These are phyloP conservation scores for Peziza echinospora DNA, from an alignment of 495 filamentous ascomycete species.

Conservation along the genomic window DNA sequence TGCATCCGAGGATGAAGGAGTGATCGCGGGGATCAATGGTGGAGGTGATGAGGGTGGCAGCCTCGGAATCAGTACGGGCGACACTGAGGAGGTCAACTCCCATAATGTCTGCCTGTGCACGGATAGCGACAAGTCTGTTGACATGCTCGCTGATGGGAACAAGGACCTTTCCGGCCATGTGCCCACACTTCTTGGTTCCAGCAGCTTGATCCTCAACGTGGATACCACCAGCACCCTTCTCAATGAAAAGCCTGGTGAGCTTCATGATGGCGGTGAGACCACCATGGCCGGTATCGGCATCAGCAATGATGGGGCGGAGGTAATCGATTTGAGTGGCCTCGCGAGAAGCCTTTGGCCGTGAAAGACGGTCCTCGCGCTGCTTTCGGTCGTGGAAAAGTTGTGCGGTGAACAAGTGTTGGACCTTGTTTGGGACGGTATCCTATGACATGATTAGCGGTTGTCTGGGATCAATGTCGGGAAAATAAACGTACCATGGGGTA, in stretches of 20 bases:
- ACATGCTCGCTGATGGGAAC: conserved; percentile 97
- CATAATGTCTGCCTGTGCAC: conserved; percentile 98
- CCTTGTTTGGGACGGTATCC: conserved; percentile 98
- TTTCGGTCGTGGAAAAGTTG: conserved; percentile 99
- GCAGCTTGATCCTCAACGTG: conserved; percentile 98
- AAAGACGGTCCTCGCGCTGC: conserved; percentile 83
- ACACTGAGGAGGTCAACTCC: conserved; percentile 73
- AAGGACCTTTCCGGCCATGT: conserved; percentile 98
- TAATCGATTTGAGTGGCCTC: conserved; percentile 58
- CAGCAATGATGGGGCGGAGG: conserved; percentile 85
- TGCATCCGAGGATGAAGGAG: conserved; percentile 72
- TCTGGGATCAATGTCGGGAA: too few relatives aligned
- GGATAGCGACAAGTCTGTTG: conserved; percentile 89
- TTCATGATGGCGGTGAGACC: conserved; percentile 97
- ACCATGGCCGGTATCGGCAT: conserved; percentile 94
- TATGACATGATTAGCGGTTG: not conserved
- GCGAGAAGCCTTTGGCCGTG: conserved; percentile 51
- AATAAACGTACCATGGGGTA: conserved; percentile 72
- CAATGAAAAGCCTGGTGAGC: conserved; percentile 90
- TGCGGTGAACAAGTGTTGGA: conserved; percentile 86
- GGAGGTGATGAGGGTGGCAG: conserved; percentile 87
- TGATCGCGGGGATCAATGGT: conserved; percentile 93
- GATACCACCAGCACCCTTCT: conserved; percentile 77
- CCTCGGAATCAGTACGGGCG: conserved; percentile 91
- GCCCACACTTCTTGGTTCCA: conserved; percentile 97